Base-by-base conservation (phyloP, 345 rosid species). In the Citrus mangshanensis region DNA sequence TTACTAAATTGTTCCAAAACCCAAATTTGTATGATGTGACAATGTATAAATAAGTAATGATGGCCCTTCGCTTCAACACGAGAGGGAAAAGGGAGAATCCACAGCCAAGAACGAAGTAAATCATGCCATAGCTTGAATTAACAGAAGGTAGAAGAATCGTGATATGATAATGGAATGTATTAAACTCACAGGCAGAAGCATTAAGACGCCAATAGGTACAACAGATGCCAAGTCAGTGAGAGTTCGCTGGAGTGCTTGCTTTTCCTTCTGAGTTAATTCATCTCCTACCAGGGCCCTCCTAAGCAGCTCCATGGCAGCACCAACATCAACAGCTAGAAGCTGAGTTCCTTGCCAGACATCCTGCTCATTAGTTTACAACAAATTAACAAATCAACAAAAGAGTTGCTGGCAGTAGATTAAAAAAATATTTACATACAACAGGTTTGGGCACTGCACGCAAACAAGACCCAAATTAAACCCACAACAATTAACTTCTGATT, bases 291-390 rank as follows among this genome's bases (percentile, higher is more conserved):
- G 67, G 70, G 78, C 86, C 83, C 97, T 94, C 71, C 88, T 83
- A 73, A 96, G 91, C 82, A 96, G 85, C 62, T 82, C 97, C 88
- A 77, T 81, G 19, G 99, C 95, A 84, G 97, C 94, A 84, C 84
- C 94, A 83, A 88, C 94, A 85, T 96, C 99, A 82, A 92, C 86
- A 51, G 91, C 98, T 69, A 96, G 90, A 83, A 96, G 99, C 85
- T 93, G 98, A 74, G 99, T 93, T 74, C 99, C 99, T 88, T 94
- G 99, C 89, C 90, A 88, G 79, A 96, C 93, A 85, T 96, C 98
- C 99, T 96, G 92, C 63, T 79, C 79, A 81, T 72, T 72, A 51
- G 78, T 79, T 37, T 35, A 74, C 62, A 55, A 63, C 6, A 61
- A 32, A 34, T 64, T 30, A 54, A 16, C 5, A 46, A 46, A 46